Evolutionary conservation across 768 basidiomycete genomes (phyloP).

Genomic region (Xerocomus spinulosus): DNA sequence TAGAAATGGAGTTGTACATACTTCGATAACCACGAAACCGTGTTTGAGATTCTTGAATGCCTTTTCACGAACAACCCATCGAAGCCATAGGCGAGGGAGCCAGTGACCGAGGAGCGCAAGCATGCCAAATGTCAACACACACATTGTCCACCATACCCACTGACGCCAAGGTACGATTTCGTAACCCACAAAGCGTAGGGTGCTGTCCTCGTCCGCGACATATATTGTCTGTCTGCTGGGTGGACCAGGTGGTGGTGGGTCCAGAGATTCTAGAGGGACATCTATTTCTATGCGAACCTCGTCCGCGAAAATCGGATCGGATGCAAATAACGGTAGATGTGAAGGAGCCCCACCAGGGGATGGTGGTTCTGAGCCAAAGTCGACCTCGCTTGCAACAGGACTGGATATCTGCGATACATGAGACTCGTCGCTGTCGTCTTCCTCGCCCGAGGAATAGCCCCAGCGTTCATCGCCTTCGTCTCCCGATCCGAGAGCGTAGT

Average conservation of each 20-base stretch:
- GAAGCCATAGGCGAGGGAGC: conserved; percentile 90
- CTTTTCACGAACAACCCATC: conserved; percentile 77
- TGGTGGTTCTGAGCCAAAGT: conserved; percentile 67
- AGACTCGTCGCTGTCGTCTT: conserved; percentile 45
- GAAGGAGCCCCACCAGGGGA: conserved; percentile 43
- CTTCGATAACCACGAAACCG: conserved; percentile 89
- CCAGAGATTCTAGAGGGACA: conserved; percentile 51
- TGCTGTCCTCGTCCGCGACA: conserved; percentile 85
- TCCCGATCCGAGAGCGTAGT: conserved; percentile 51
- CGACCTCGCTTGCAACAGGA: conserved; percentile 50
- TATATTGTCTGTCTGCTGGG: conserved; percentile 84
- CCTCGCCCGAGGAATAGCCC: conserved; percentile 90
- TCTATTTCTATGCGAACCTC: conserved; percentile 83
- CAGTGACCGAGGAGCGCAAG: conserved; percentile 85
- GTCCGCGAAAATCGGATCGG: conserved; percentile 79
- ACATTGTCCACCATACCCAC: conserved; percentile 66
- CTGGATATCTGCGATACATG: conserved; percentile 16
- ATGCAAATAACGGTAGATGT: conserved; percentile 61
- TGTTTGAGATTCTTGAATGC: conserved; percentile 68
- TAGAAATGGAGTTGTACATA: conserved; percentile 35
- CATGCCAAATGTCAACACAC: conserved; percentile 63
- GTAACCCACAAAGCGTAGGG: conserved; percentile 84
- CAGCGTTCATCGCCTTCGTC: conserved; percentile 72
- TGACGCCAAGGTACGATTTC: conserved; percentile 59
- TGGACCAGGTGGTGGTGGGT: conserved; percentile 74